phyloP scores from a whole-genome alignment of 257 asterid genomes.

The Solanum corneliomulleri region DNA sequence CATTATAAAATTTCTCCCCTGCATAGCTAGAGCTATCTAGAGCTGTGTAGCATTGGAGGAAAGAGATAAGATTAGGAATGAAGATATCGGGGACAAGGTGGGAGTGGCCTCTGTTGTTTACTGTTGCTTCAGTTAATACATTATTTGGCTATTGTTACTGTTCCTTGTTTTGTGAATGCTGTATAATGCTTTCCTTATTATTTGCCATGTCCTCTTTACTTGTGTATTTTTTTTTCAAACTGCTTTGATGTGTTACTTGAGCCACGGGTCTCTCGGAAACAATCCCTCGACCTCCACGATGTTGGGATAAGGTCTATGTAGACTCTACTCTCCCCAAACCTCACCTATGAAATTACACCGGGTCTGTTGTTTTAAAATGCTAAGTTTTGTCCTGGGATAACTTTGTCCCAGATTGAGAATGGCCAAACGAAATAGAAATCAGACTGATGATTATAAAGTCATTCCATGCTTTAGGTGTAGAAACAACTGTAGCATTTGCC shows the following conservation, averaged over 20 bases:
- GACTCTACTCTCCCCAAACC: not conserved
- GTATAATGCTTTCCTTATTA: not conserved
- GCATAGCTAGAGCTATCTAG: not conserved
- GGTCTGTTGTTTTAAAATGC: not conserved
- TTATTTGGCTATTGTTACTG: not conserved
- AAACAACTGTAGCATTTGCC: not conserved
- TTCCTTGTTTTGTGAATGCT: not conserved
- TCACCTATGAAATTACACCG: not conserved
- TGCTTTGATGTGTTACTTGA: not conserved
- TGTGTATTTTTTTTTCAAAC: not conserved
- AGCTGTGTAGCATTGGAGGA: not conserved
- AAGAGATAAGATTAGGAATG: not conserved
- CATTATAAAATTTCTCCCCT: not conserved
- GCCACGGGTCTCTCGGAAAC: not conserved
- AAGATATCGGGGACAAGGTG: not conserved
- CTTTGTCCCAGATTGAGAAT: not conserved
- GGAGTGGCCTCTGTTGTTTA: not conserved
- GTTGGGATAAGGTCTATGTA: not conserved
- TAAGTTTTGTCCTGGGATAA: not conserved
- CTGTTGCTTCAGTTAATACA: not conserved
- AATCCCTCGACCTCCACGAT: not conserved
- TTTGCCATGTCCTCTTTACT: not conserved
- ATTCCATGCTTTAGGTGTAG: not conserved
- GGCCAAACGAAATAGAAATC: not conserved
- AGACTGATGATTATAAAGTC: not conserved